These are phyloP conservation scores for Euptelea pleiosperma DNA, from an alignment of 164 flowering plant genomes.

Conservation along the genomic window DNA sequence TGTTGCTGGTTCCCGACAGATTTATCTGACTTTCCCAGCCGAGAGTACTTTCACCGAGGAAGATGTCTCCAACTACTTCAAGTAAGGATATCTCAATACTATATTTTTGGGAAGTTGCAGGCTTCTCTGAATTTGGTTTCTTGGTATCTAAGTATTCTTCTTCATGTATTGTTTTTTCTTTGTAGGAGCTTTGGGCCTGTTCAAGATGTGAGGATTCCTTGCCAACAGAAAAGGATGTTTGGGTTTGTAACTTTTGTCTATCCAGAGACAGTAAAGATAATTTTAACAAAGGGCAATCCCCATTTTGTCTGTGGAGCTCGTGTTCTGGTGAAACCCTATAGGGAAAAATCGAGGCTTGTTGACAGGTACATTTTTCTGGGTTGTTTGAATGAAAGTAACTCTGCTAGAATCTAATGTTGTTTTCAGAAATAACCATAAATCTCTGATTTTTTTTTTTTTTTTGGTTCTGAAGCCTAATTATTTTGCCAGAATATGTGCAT, in stretches of 20 bases:
- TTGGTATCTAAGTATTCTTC: neutral
- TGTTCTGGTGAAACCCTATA: conserved; percentile 92
- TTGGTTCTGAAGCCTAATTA: too few relatives aligned
- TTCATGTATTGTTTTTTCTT: neutral
- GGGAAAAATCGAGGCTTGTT: conserved; percentile 66
- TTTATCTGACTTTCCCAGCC: conserved; percentile 90
- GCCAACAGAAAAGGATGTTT: conserved; percentile 86
- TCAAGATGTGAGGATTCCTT: conserved; percentile 96
- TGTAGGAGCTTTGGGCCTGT: conserved; percentile 76
- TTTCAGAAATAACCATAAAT: too few relatives aligned
- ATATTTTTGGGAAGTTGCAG: neutral
- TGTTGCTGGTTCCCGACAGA: conserved; percentile 77
- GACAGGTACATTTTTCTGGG: conserved; percentile 44
- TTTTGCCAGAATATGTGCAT: too few relatives aligned
- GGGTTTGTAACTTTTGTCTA: conserved; percentile 86
- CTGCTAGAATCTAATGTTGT: too few relatives aligned
- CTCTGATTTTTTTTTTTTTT: too few relatives aligned
- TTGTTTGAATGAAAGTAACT: too few relatives aligned
- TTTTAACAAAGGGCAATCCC: conserved; percentile 72
- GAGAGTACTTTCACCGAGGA: conserved; percentile 88
- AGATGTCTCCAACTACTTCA: conserved; percentile 82
- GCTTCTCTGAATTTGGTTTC: neutral
- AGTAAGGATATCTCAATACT: conserved; percentile 30
- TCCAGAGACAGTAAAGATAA: conserved; percentile 65
- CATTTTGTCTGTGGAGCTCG: conserved; percentile 90